phyloP scores from a whole-genome alignment of 345 rosid genomes.

The Eucalyptus polyanthemos region DNA sequence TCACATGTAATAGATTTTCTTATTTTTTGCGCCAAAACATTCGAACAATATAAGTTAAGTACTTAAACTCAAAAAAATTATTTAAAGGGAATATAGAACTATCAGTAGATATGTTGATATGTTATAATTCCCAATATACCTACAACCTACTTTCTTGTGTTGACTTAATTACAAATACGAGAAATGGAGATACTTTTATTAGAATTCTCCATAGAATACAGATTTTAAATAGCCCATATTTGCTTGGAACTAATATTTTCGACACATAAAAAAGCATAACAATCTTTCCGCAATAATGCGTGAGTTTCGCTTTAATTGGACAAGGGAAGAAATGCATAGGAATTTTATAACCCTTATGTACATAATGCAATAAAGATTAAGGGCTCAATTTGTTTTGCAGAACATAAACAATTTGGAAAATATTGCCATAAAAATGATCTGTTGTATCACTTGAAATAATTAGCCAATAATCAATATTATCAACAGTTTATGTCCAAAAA shows the following conservation, averaged over 20 bases:
- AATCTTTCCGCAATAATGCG: background rate
- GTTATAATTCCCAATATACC: background rate
- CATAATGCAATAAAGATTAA: background rate
- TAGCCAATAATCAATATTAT: background rate
- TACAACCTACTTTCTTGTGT: background rate
- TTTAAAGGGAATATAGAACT: background rate
- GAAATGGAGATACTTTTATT: background rate
- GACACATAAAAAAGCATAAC: background rate
- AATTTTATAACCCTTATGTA: background rate
- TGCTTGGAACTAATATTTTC: background rate
- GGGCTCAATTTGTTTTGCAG: background rate
- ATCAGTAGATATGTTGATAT: background rate
- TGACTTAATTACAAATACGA: background rate
- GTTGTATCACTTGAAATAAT: background rate
- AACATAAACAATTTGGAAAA: background rate
- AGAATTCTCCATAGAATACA: background rate
- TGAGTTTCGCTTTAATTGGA: background rate
- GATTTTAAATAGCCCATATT: background rate
- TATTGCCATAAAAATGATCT: too few relatives aligned
- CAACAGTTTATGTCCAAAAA: background rate
- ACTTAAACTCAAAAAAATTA: background rate
- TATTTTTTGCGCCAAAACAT: background rate
- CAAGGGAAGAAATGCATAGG: background rate
- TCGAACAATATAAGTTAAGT: background rate
- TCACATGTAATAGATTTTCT: background rate